A percentile compares a stretch with the other conserved stretches of the same genome.
Evolutionary conservation across 2,329 filamentous ascomycete genomes (phyloP).

Genomic region (Madurella mycetomatis): DNA sequence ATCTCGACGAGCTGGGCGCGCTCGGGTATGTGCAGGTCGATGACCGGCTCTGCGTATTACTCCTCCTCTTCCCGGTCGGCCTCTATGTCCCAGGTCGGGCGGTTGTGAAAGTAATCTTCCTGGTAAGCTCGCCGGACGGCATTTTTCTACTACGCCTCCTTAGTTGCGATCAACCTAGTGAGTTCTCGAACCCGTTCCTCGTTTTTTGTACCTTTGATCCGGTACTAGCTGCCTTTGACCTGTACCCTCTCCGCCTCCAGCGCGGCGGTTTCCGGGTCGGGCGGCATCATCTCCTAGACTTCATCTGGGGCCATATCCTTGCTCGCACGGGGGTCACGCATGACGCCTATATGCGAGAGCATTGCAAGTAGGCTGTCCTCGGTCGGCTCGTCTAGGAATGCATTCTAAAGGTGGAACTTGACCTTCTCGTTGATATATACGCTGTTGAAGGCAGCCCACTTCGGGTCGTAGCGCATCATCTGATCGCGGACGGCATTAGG

Average conservation of each 20-base stretch:
- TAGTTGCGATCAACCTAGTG: conserved; percentile 23
- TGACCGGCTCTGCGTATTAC: conserved; percentile 14
- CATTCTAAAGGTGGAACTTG: conserved; percentile 30
- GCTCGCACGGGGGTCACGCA: conserved; percentile 26
- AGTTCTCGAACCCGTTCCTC: conserved; percentile 27
- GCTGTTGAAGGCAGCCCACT: conserved; percentile 27
- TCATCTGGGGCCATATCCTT: conserved; percentile 30
- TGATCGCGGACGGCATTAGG: conserved; percentile 25
- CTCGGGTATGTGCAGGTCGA: conserved; percentile 19
- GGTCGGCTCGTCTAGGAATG: conserved; percentile 26
- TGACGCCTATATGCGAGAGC: conserved; percentile 28
- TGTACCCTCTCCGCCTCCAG: conserved; percentile 20
- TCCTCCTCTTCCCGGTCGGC: conserved; percentile 18
- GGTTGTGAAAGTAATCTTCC: conserved; percentile 28
- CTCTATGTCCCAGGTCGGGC: conserved; percentile 28
- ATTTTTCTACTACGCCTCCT: conserved; percentile 18
- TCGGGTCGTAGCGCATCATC: conserved; percentile 30
- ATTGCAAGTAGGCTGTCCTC: conserved; percentile 23
- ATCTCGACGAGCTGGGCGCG: conserved; percentile 17
- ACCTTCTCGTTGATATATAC: conserved; percentile 30
- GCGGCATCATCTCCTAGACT: conserved; percentile 25
- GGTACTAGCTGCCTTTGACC: conserved; percentile 28
- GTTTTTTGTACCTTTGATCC: conserved; percentile 22
- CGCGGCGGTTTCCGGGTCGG: conserved; percentile 27
- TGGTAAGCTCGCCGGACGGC: conserved; percentile 24